Conservation (phyloP, 78 protist genomes). For the Guillardia theta region DNA sequence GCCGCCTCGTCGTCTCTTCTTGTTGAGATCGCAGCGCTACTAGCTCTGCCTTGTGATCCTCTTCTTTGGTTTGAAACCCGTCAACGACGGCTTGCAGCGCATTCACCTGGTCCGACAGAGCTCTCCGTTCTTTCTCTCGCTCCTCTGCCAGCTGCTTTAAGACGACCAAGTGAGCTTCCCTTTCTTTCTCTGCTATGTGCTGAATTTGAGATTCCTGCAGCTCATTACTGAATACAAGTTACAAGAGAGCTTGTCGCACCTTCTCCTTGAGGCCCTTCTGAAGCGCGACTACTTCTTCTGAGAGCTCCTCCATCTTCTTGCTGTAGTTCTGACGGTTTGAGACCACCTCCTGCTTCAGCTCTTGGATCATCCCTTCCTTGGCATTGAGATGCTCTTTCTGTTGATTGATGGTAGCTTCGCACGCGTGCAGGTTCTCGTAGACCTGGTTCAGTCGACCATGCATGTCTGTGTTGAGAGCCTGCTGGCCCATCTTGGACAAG, state of each 20-base stretch:
- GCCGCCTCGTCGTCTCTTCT: background rate
- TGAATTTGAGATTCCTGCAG: background rate
- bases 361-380: background rate
- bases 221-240: background rate
- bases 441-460: background rate
- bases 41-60: background rate
- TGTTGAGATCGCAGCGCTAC: too few relatives aligned
- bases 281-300: background rate
- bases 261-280: background rate
- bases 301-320: background rate
- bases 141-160: background rate
- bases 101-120: background rate
- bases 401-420: background rate
- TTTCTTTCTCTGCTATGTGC: background rate
- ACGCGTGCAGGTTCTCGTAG: background rate
- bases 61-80: background rate
- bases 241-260: too few relatives aligned
- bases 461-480: background rate
- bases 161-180: background rate
- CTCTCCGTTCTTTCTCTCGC: background rate
- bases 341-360: background rate
- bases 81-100: background rate
- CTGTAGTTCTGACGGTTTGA: background rate
- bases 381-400: background rate
- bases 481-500: background rate